Conservation (phyloP, 106 monocot species). For the Dioscorea alata region DNA sequence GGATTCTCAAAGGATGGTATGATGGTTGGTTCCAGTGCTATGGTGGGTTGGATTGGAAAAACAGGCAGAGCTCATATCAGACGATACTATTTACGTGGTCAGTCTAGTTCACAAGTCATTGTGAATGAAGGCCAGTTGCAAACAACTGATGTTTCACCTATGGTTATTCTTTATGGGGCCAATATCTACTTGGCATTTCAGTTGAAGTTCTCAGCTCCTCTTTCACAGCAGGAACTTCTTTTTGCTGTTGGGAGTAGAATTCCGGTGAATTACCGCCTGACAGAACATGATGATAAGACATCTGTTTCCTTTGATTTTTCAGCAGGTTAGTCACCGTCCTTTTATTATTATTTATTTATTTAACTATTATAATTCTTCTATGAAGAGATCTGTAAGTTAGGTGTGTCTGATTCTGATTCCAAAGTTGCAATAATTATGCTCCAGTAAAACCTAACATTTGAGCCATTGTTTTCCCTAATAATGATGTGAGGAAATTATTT, state of each 20-base stretch:
- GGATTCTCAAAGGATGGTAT: slow-evolving; percentile 80
- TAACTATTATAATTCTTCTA: no score
- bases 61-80: slow-evolving; percentile 46
- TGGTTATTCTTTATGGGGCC: slow-evolving; percentile 36
- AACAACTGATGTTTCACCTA: slow-evolving; percentile 17
- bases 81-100: slow-evolving; percentile 56
- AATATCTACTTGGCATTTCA: slow-evolving; percentile 79
- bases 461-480: no score
- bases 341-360: no score
- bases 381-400: no score
- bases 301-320: slow-evolving; percentile 73
- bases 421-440: no score
- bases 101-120: slow-evolving; percentile 44
- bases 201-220: slow-evolving; percentile 35
- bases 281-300: slow-evolving; percentile 48
- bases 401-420: no score
- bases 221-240: slow-evolving; percentile 41
- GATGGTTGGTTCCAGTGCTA: slow-evolving; percentile 91
- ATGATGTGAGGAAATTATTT: no score
- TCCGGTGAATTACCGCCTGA: slow-evolving; percentile 51
- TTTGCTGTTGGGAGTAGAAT: slow-evolving; percentile 52
- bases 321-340: slow-evolving; percentile 29
- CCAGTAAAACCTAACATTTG: no score
- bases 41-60: slow-evolving; percentile 86
- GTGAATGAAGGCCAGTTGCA: slow-evolving; percentile 44